Base-by-base conservation (phyloP, 345 rosid species). In the Eucalyptus rudis region DNA sequence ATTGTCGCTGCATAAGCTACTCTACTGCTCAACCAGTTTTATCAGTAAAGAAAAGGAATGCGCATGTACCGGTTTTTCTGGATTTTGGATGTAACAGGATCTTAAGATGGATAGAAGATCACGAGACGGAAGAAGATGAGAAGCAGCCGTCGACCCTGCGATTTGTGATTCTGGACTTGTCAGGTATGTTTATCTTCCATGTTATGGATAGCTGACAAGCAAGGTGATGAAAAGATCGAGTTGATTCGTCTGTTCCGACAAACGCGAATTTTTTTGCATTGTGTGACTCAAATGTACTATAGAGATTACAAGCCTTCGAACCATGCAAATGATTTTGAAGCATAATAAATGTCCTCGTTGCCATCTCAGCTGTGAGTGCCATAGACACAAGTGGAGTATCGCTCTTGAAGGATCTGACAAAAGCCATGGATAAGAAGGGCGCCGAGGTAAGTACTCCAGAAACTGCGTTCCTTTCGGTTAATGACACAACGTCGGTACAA, bases 351-450 rank as follows among this genome's bases (percentile, higher is more conserved):
- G 25, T 27, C 84, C 50, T 33, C 62, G 49, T 85, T 27, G 47
- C 51, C 31, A 52, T 81, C 85, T 85, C 93, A 98, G 99, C 96
- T 89, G 98, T 95, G 90, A 94, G 94, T 84, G 92, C 95, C 88
- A 95, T 96, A 31, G 99, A 98, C 93, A 97, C 99, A 66, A 98
- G 94, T 44, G 99, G 99, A 17, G 93, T 95, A 86, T 86, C 95
- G 7, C 93, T 98, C 86, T 89, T 98, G 47, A 93, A 87, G 76
- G 99, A 98, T 88, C 86, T 97, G 87, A 93, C 90, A 92, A 94
- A 93, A 93, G 91, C 93, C 90, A 89, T 95, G 84, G 95, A 94
- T 7, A 95, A 91, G 90, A 95, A 91, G 88, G 92, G 91, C 71
- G 83, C 90, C 2, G 93, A 96, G 97, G 99, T 92, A 92, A 92